phyloP scores from a whole-genome alignment of 352 stramenopile species.

The Phytophthora hibernalis region DNA sequence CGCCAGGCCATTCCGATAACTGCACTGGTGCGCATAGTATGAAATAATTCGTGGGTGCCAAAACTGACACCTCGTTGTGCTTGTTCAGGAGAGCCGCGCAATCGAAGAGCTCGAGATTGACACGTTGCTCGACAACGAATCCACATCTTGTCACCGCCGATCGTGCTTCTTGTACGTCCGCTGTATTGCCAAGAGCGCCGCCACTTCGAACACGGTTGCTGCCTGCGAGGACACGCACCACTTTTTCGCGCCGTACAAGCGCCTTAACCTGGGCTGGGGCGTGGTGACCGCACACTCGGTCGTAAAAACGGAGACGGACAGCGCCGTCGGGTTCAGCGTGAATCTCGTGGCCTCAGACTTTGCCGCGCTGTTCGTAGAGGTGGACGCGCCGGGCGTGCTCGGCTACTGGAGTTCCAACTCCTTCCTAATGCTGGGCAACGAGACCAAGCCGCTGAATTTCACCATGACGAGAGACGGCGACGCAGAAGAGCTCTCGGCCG shows the following conservation, averaged over 20 bases:
- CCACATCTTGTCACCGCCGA: conserved; percentile 46
- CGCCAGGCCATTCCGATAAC: conserved; percentile 33
- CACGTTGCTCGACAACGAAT: conserved; percentile 39
- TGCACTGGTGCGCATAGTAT: conserved; percentile 42
- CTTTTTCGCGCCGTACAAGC: conserved; percentile 79
- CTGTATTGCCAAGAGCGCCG: conserved; percentile 28
- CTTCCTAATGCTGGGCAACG: conserved; percentile 74
- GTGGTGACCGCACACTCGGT: conserved; percentile 33
- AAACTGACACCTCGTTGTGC: conserved; percentile 10
- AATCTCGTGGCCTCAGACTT: conserved; percentile 54
- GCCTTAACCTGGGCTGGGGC: conserved; percentile 52
- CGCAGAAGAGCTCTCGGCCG: conserved; percentile 21
- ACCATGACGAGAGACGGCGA: conserved; percentile 25
- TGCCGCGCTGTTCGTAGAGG: conserved; percentile 82
- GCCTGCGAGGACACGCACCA: conserved; percentile 59
- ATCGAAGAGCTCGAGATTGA: conserved; percentile 40
- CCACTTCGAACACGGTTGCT: conserved; percentile 2
- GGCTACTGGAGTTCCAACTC: conserved; percentile 81
- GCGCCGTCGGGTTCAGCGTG: conserved; percentile 45
- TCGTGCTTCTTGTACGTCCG: conserved; percentile 69
- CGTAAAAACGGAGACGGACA: conserved; percentile 17
- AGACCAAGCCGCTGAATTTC: conserved; percentile 62
- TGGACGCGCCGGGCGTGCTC: conserved; percentile 51
- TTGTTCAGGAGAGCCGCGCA: conserved; percentile 46
- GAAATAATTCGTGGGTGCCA: background rate